These are phyloP conservation scores for Sanguinoderma infundibulare DNA, from an alignment of 1,284 basidiomycete genomes.

Conservation along the genomic window DNA sequence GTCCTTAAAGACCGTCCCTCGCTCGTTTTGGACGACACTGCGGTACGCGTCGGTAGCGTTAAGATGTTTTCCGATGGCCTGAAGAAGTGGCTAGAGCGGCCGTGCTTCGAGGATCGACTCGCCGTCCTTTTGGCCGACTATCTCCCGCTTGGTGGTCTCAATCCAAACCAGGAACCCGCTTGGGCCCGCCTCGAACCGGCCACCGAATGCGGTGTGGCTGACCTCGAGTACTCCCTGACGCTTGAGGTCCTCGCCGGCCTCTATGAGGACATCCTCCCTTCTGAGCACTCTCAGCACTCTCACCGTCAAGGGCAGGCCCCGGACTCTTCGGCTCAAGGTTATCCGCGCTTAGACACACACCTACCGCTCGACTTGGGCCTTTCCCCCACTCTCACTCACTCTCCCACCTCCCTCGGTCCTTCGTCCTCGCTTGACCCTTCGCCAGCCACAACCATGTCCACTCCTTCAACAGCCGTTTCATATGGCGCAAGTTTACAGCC, in stretches of 20 bases:
- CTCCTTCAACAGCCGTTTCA: neutral
- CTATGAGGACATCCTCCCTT: conserved; percentile 25
- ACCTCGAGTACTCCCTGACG: conserved; percentile 69
- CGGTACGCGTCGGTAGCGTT: conserved; percentile 44
- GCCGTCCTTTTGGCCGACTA: conserved; percentile 54
- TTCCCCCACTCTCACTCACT: conserved; percentile 17
- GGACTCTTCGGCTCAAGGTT: conserved; percentile 16
- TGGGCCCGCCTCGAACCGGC: conserved; percentile 47
- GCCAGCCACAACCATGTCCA: conserved; percentile 8
- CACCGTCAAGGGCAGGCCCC: conserved; percentile 9
- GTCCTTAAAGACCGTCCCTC: conserved; percentile 36
- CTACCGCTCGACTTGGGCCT: conserved; percentile 23
- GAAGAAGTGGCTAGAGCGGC: conserved; percentile 67
- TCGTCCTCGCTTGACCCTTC: conserved; percentile 14
- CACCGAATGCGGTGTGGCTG: conserved; percentile 64
- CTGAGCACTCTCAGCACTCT: conserved; percentile 10
- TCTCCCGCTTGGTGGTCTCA: conserved; percentile 16
- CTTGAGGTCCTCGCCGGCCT: conserved; percentile 63
- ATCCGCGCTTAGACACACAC: conserved; percentile 22
- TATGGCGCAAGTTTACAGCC: conserved; percentile 7
- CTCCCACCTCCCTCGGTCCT: conserved; percentile 16
- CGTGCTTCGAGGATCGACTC: conserved; percentile 76
- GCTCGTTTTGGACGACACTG: conserved; percentile 49
- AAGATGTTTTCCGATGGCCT: conserved; percentile 58
- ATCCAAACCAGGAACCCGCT: conserved; percentile 33